Conservation (phyloP, 2,329 filamentous ascomycete species). For the Podosphaera aphanis region DNA sequence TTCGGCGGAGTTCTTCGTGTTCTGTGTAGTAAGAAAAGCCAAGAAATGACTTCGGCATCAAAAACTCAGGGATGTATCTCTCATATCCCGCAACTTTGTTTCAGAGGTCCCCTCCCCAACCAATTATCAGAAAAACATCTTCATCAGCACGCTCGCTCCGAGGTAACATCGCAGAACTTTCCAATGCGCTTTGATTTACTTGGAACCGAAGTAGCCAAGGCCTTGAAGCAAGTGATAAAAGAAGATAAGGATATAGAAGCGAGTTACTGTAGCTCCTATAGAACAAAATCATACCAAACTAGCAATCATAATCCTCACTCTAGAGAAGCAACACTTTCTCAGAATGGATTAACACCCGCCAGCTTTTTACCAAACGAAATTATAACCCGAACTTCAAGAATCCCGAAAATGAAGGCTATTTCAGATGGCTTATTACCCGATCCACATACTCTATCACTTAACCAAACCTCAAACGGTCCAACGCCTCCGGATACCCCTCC, state of each 20-base stretch:
- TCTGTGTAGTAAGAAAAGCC: conserved; percentile 31
- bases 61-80: conserved; percentile 17
- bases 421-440: neutral
- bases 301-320: neutral
- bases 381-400: neutral
- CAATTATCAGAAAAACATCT: conserved; percentile 34
- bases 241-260: conserved; percentile 29
- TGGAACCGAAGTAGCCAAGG: conserved; percentile 53
- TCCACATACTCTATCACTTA: neutral
- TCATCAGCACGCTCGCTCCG: conserved; percentile 29
- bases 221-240: conserved; percentile 53
- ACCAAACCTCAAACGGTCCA: conserved; percentile 23
- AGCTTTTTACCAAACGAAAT: neutral
- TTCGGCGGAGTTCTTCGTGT: conserved; percentile 69
- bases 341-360: neutral
- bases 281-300: neutral
- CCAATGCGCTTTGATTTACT: conserved; percentile 58
- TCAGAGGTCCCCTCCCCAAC: conserved; percentile 27
- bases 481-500: conserved; percentile 41
- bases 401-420: neutral
- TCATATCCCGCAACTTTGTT: conserved; percentile 15
- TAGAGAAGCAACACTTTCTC: neutral
- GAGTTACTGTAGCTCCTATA: conserved; percentile 2
- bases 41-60: conserved; percentile 10
- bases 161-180: conserved; percentile 22